Evolutionary conservation across 305 asterid species (phyloP), one percentile per base, ranked within the genome.

Genomic region (Plantago rigida): DNA sequence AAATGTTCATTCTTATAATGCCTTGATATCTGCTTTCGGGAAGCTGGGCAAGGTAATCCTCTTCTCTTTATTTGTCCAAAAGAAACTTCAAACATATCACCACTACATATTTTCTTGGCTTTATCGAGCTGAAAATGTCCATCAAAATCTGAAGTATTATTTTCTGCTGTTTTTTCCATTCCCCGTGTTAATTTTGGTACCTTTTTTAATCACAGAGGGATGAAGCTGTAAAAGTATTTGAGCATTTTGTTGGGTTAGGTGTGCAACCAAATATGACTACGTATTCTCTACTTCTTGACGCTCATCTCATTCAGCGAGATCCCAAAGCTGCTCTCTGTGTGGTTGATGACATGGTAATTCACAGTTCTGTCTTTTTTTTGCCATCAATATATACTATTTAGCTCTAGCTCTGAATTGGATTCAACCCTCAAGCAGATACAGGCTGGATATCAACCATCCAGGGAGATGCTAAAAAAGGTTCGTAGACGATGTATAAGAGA

Each of bases 1-100:
- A 12, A 66, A 89, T 70, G 65, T 89, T 69, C 92, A 86, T 72
- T 89, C 97, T 28, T 89, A 86, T 83, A 86, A 89, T 65, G 78
- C 85, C 57, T 72, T 89, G 60, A 81, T 89, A 51, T 80, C 79
- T 75, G 88, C 92, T 39, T 89, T 84, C 59, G 87, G 85, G 66
- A 89, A 84, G 74, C 82, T 77, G 54, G 51, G 74, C 64, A 86
- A 84, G 95, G 97, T 89, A 73, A 68, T 64, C 31, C 24, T 49
- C 60, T 41, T 14, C 7, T 51, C 22, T 10, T 17, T 51, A 51
- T 3, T 51, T n/a, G 26, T 19, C 24, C 39, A 51, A 51, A 24
- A 51, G 11, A 22, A 51, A 51, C 39, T 31, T 4, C 39, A 31
- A 31, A 2, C 7, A 31, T 22, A 22, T 1, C 39, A 31, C 39